Percentiles rank a stretch among this genome's conserved stretches.
Evolutionary conservation across 2,329 filamentous ascomycete species (phyloP).

Genomic region (Sporothrix phasma): DNA sequence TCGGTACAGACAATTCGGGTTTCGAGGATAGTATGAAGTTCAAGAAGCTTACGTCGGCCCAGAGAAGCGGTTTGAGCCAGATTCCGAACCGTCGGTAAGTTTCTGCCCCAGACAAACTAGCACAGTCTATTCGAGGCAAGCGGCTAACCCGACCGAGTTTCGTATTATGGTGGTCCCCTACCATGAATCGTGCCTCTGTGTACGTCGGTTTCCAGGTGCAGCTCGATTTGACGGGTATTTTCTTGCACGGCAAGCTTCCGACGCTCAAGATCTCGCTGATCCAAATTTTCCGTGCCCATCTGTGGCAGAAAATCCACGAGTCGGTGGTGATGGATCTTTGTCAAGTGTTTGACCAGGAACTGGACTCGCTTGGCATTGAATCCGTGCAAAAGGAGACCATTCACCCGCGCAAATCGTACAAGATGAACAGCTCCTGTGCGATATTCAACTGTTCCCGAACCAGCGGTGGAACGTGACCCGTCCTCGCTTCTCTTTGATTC

Average conservation of each 20-base stretch:
- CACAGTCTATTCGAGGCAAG: too few relatives aligned
- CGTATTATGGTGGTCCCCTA: conserved; percentile 91
- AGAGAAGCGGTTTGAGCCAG: conserved; percentile 92
- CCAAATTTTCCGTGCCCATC: conserved; percentile 98
- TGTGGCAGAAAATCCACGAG: conserved; percentile 99
- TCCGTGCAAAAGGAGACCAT: conserved; percentile 99
- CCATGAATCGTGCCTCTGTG: conserved; percentile 90
- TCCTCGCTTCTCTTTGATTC: conserved; percentile 92
- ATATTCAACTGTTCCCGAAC: conserved; percentile 91
- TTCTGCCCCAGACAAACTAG: too few relatives aligned
- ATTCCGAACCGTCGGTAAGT: conserved; percentile 96
- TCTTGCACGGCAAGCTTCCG: conserved; percentile 97
- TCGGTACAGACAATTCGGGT: conserved; percentile 24
- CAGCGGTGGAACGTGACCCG: conserved; percentile 98
- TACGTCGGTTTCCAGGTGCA: conserved; percentile 99
- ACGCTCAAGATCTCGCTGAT: conserved; percentile 97
- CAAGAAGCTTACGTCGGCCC: conserved; percentile 97
- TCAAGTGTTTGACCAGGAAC: conserved; percentile 94
- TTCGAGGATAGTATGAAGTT: conserved; percentile 77
- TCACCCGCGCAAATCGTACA: conserved; percentile 97
- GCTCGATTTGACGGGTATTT: conserved; percentile 93
- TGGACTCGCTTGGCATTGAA: conserved; percentile 92
- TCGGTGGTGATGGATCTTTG: conserved; percentile 98
- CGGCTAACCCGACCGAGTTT: too few relatives aligned
- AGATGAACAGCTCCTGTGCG: conserved; percentile 99